Evolutionary conservation across 805 yeast genomes (phyloP), one percentile per base, ranked within the genome.

Genomic region (Kuraishia hungarica): DNA sequence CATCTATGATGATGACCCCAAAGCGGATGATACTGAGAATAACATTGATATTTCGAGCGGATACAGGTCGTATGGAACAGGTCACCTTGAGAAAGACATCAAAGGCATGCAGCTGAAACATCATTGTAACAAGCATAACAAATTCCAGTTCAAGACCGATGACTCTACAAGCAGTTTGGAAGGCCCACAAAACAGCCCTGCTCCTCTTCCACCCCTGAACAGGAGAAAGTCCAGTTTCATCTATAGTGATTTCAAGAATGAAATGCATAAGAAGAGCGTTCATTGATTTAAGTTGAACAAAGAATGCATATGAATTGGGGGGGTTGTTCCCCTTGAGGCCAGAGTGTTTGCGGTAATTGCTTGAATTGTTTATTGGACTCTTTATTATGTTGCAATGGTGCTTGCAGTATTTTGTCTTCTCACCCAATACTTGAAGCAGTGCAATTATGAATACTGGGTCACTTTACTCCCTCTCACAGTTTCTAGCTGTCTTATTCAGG

Each of bases 231-330:
- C 43, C 35, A 48, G 51, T 43, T 64, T 64, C 59, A 61, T 57
- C 43, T 66, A 64, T 50, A 62, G 59, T 24, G 69, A 65, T 26
- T 66, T 64, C 56, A 62, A 57, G 51, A 54, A 35, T 20, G 54
- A 58, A n/a, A 61, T 67, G 67, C 46, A 61, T 22, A 58, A 62
- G 35, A 60, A 58, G 48, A 64, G 68, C 51, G 22, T 62, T 35
- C 43, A 13, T 35, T 35, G 43, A 35, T n/a, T n/a, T n/a, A n/a
- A n/a, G n/a, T n/a, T n/a, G n/a, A n/a, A n/a, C n/a, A n/a, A n/a
- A n/a, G n/a, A n/a, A n/a, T n/a, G n/a, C n/a, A n/a, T n/a, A n/a
- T n/a, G n/a, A n/a, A n/a, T n/a, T n/a, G n/a, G n/a, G n/a, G n/a
- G n/a, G n/a, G n/a, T n/a, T n/a, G n/a, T n/a, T n/a, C n/a, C n/a